Evolutionary conservation across 73 alveolate species (phyloP).

Genomic region (Uronychia binucleata): DNA sequence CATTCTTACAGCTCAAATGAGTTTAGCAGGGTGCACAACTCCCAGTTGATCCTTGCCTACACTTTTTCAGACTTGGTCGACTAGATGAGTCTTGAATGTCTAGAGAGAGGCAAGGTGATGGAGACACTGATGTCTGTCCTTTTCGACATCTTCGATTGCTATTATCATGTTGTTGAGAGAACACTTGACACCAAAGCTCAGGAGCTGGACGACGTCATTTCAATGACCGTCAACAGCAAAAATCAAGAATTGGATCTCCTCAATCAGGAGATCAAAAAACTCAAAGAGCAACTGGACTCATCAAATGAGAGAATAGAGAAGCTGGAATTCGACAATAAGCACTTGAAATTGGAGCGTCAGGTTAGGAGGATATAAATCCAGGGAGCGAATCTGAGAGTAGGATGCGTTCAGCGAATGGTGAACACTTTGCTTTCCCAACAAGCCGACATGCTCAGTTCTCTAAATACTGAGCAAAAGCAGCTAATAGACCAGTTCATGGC

Average conservation of each 20-base stretch:
- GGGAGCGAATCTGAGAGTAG: not conserved
- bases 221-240: not conserved
- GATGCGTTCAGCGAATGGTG: not conserved
- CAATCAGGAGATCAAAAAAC: not conserved
- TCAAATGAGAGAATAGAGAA: not conserved
- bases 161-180: not conserved
- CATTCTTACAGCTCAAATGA: not conserved
- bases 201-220: not conserved
- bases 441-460: not conserved
- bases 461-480: not conserved
- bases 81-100: not conserved
- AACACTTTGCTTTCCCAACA: not conserved
- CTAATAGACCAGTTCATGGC: not conserved
- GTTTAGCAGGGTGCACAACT: not conserved
- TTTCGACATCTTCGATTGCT: not conserved
- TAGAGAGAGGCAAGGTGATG: not conserved
- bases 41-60: not conserved
- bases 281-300: not conserved
- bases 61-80: not conserved
- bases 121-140: not conserved
- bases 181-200: not conserved
- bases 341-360: not conserved
- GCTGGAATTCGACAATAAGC: not conserved
- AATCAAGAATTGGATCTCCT: not conserved
- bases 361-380: too few species aligned